Percentiles rank a stretch among this genome's conserved stretches.
These are phyloP conservation scores for Metarhizium rileyi DNA, from an alignment of 2,329 filamentous ascomycete species.

Conservation along the genomic window DNA sequence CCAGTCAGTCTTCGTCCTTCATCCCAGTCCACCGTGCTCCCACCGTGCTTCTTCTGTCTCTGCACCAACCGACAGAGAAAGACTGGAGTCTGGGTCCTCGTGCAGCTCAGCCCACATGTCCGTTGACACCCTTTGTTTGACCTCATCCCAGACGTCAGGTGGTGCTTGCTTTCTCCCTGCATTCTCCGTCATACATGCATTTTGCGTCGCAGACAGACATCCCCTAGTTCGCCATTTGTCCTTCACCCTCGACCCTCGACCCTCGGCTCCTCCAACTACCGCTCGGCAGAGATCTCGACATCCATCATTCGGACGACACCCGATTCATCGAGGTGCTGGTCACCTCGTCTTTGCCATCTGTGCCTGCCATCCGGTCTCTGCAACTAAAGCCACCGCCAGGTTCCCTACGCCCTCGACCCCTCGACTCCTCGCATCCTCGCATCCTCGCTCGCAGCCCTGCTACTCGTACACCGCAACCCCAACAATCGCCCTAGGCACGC, in stretches of 20 bases:
- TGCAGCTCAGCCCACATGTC: too few species aligned
- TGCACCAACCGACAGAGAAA: too few species aligned
- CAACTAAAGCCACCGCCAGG: neutral
- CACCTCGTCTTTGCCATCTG: neutral
- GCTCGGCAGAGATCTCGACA: neutral
- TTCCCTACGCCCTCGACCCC: too few species aligned
- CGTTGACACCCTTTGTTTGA: neutral
- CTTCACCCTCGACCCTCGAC: too few species aligned
- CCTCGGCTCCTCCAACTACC: neutral
- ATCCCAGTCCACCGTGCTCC: too few species aligned
- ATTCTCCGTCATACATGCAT: neutral
- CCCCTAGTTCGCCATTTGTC: neutral
- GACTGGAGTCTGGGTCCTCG: too few species aligned
- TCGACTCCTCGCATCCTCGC: too few species aligned
- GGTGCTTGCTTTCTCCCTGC: neutral
- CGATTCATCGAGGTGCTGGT: constrained; percentile 1
- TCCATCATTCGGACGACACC: neutral
- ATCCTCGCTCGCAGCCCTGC: neutral
- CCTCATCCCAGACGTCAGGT: neutral
- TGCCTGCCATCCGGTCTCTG: neutral
- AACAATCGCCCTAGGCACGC: neutral
- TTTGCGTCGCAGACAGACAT: neutral
- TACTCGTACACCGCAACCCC: constrained; percentile 3
- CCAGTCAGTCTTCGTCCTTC: too few species aligned
- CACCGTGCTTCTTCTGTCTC: too few species aligned